Conservation (phyloP, 1,284 basidiomycete genomes). For the Marasmius sp. region DNA sequence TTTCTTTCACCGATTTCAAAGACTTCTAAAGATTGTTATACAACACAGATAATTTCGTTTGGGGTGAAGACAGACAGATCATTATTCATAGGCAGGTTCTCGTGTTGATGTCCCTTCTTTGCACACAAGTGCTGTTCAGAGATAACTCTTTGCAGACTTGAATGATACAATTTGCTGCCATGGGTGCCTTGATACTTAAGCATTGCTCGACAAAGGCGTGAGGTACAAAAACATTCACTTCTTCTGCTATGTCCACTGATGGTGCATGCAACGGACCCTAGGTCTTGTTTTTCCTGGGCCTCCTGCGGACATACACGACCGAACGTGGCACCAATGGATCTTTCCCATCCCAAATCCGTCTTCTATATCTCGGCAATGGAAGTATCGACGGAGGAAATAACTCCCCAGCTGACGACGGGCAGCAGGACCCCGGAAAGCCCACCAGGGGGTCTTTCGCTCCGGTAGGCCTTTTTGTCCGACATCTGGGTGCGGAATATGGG, state of each 20-base stretch:
- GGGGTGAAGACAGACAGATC: neutral
- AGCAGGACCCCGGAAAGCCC: too few relatives aligned
- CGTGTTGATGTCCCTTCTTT: constrained; percentile 4
- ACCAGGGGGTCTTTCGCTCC: too few relatives aligned
- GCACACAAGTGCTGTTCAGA: constrained; percentile 1
- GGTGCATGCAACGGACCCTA: neutral
- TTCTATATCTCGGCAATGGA: too few relatives aligned
- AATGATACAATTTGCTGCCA: neutral
- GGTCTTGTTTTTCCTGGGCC: neutral
- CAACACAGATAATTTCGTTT: neutral
- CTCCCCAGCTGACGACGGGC: too few relatives aligned
- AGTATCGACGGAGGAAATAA: too few relatives aligned
- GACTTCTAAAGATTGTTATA: neutral
- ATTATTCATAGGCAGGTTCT: constrained; percentile 5
- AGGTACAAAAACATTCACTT: neutral
- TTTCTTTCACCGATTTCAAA: constrained; percentile 3
- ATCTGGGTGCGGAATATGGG: too few relatives aligned
- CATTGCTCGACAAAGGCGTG: neutral
- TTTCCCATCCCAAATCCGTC: too few relatives aligned
- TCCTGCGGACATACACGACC: too few relatives aligned
- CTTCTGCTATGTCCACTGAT: neutral
- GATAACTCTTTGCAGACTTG: constrained; percentile 6
- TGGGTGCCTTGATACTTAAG: neutral
- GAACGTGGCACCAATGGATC: too few relatives aligned
- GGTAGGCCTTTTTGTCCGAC: too few relatives aligned